Percentiles rank a stretch among this genome's conserved stretches.
Evolutionary conservation across 2,329 filamentous ascomycete species (phyloP).

Genomic region (Botryotinia convoluta): DNA sequence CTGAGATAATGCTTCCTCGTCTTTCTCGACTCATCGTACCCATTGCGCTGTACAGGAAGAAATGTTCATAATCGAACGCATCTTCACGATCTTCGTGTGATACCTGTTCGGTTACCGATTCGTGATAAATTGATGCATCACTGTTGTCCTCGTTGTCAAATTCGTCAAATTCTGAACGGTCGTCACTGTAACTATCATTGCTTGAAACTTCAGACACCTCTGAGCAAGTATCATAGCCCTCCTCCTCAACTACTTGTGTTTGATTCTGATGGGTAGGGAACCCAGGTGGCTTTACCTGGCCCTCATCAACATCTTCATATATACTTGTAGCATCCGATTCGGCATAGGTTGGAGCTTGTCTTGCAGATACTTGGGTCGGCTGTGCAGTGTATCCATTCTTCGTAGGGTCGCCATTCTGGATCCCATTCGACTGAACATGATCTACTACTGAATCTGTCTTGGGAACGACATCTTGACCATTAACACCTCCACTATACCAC

Average conservation of each 20-base stretch:
- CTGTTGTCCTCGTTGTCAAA: slow-evolving; percentile 57
- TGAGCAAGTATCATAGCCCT: slow-evolving; percentile 28
- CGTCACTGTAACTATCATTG: slow-evolving; percentile 41
- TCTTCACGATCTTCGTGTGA: slow-evolving; percentile 93
- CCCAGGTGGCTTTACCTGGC: slow-evolving; percentile 7
- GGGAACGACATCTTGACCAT: slow-evolving; percentile 28
- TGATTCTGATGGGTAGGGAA: background rate
- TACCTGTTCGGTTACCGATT: slow-evolving; percentile 55
- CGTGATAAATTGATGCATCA: slow-evolving; percentile 62
- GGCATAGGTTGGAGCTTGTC: slow-evolving; percentile 25
- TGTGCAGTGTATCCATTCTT: slow-evolving; percentile 6
- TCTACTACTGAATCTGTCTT: slow-evolving; percentile 34
- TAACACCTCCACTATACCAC: slow-evolving; percentile 36
- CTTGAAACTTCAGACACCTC: slow-evolving; percentile 8
- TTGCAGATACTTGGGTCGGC: slow-evolving; percentile 1
- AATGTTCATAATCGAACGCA: slow-evolving; percentile 94
- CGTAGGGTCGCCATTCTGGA: slow-evolving; percentile 1
- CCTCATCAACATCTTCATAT: slow-evolving; percentile 35
- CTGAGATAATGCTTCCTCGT: slow-evolving; percentile 55
- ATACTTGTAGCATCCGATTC: slow-evolving; percentile 33
- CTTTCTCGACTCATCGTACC: slow-evolving; percentile 64
- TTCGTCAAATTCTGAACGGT: slow-evolving; percentile 37
- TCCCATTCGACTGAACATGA: slow-evolving; percentile 30
- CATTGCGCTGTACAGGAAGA: slow-evolving; percentile 90
- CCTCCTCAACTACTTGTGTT: slow-evolving; percentile 26